A percentile compares a stretch with the other conserved stretches of the same genome.
These are phyloP conservation scores for Hortiboletus rubellus DNA, from an alignment of 1,284 basidiomycete genomes.

Conservation along the genomic window DNA sequence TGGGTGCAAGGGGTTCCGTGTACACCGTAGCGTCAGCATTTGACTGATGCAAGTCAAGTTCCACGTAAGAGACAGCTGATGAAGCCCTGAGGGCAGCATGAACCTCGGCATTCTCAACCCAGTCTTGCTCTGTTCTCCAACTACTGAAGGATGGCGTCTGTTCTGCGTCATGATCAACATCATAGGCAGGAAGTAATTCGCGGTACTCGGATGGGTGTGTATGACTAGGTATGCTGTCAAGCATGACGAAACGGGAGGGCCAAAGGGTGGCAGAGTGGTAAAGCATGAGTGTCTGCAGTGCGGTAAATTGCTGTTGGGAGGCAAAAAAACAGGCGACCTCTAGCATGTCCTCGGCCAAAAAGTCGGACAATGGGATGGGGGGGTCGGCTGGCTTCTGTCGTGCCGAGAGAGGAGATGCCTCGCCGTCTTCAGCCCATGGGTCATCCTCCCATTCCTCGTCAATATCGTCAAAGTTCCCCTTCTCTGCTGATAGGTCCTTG, in stretches of 20 bases:
- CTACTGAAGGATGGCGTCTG: conserved; percentile 27
- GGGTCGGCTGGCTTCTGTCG: conserved; percentile 29
- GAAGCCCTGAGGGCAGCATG: conserved; percentile 40
- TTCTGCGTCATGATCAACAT: conserved; percentile 50
- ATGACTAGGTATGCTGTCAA: conserved; percentile 76
- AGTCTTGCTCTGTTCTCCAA: conserved; percentile 57
- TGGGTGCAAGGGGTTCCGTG: conserved; percentile 19
- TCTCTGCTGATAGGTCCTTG: conserved; percentile 38
- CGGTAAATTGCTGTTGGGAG: conserved; percentile 55
- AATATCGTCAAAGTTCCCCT: conserved; percentile 33
- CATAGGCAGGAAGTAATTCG: conserved; percentile 65
- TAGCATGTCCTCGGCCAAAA: conserved; percentile 61
- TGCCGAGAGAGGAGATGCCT: conserved; percentile 29
- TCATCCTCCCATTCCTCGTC: conserved; percentile 77
- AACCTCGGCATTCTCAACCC: conserved; percentile 52
- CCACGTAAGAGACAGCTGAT: conserved; percentile 10
- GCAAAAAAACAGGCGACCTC: conserved; percentile 67
- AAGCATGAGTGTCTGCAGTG: conserved; percentile 57
- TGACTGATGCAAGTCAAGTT: conserved; percentile 9
- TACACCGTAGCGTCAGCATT: background rate
- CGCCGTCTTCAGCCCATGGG: conserved; percentile 67
- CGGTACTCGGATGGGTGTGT: conserved; percentile 60
- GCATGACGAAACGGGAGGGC: conserved; percentile 67
- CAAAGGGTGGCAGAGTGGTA: conserved; percentile 61
- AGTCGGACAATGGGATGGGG: conserved; percentile 59